Base-by-base conservation (phyloP, 257 asterid species). In the Haberlea rhodopensis region DNA sequence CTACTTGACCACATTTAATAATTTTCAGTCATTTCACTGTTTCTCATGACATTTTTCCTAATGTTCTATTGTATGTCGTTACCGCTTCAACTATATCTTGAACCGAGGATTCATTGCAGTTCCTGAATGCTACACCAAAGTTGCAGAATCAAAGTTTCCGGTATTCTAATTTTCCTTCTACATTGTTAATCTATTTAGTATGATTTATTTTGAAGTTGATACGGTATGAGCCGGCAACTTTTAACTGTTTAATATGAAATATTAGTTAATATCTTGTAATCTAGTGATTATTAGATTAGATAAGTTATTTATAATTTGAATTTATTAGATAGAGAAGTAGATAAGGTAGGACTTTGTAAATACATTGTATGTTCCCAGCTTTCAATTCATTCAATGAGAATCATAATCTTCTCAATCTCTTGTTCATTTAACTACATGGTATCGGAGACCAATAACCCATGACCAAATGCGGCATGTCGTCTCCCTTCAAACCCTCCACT, bases 111-210 rank as follows among this genome's bases (percentile, higher is more conserved):
- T 60, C 60, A 5, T 56, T 82, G 84, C 94, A 94, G 99, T 90
- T 65, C 92, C 96, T 23, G 91, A 83, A 75, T 75, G 89, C 71
- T 83, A 67, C 80, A 80, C 76, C 22, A 77, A 81, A 78, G 95
- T 90, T 68, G 95, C 97, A 8, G 96, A 84, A 61, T 68, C 97
- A 29, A 86, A 80, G 79, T 94, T 94, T 80, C 84, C 79, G 89
- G 99, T 94, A 86, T 25, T 70, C 21, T 60, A 40, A 31, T 51
- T 40, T 48, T 69, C 22, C 58, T 69, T 55, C 48, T 54, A 26
- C 68, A 11, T 26, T 57, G 58, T 22, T 63, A 3, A 60, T 32
- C 62, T 54, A 55, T 52, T 25, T 67, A 31, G 26, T 55, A 8
- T 61, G 56, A 37, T 67, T 57, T 60, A 27, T 62, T 69, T 54